Percentiles rank a stretch among this genome's conserved stretches.
Conservation (phyloP, 768 basidiomycete species). For the Sporobolomyces phaffii region DNA sequence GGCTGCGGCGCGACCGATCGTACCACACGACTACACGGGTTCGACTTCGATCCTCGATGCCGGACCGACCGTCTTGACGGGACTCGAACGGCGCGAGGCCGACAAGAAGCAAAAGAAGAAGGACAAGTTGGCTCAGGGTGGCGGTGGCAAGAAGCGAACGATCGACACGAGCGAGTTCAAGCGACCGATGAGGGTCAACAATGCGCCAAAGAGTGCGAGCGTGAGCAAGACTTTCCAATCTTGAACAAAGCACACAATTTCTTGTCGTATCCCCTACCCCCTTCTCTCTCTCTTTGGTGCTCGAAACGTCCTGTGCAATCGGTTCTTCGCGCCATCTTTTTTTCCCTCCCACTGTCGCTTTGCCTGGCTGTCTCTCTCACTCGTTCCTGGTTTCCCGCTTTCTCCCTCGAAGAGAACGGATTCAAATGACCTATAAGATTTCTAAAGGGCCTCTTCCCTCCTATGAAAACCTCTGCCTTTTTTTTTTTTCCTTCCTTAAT, state of each 20-base stretch:
- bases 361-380: too few species aligned
- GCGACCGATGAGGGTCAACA: conserved; percentile 28
- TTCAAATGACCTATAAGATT: too few species aligned
- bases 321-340: too few species aligned
- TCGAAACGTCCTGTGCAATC: too few species aligned
- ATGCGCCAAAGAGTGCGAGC: conserved; percentile 24
- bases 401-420: too few species aligned
- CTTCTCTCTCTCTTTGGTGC: not conserved
- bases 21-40: conserved; percentile 31
- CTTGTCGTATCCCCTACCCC: not conserved
- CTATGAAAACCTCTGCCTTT: too few species aligned
- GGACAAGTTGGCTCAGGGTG: conserved; percentile 2
- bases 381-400: too few species aligned
- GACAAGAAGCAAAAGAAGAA: conserved; percentile 28
- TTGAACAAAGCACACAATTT: not conserved
- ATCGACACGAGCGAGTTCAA: conserved; percentile 33
- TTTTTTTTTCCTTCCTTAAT: not conserved
- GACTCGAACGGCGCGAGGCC: conserved; percentile 5
- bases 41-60: conserved; percentile 23
- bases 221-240: conserved; percentile 2
- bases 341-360: too few species aligned
- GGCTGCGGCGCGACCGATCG: not conserved
- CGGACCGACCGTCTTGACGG: not conserved
- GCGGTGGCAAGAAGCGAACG: not conserved
- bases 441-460: too few species aligned